phyloP scores from a whole-genome alignment of 1,139 yeast species.

The Suhomyces atakaporum region DNA sequence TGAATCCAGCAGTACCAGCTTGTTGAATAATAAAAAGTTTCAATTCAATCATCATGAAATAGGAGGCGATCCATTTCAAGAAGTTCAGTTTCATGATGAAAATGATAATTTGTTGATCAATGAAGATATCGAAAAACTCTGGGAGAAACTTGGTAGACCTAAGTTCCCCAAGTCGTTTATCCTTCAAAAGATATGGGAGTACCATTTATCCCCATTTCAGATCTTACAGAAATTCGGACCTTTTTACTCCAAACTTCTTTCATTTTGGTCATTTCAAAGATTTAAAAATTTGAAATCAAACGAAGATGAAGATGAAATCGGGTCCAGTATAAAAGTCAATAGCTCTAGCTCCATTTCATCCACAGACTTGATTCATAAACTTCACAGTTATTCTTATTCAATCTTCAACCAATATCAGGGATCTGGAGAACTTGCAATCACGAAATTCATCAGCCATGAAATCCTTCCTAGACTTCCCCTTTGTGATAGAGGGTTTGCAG shows the following conservation, averaged over 20 bases:
- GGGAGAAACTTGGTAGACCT: slow-evolving; percentile 43
- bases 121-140: slow-evolving; percentile 28
- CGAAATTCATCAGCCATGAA: slow-evolving; percentile 44
- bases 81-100: slow-evolving; percentile 15
- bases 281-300: slow-evolving; percentile 33
- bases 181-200: slow-evolving; percentile 39
- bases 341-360: slow-evolving; percentile 3
- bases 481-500: slow-evolving; percentile 43
- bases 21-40: slow-evolving; percentile 33
- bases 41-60: slow-evolving; percentile 38
- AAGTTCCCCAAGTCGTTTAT: slow-evolving; percentile 40
- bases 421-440: slow-evolving; percentile 49
- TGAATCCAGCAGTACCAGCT: slow-evolving; percentile 40
- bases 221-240: slow-evolving; percentile 43
- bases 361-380: slow-evolving; percentile 32
- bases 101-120: slow-evolving; percentile 18
- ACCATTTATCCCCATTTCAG: slow-evolving; percentile 45
- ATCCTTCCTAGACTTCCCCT: slow-evolving; percentile 43
- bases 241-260: slow-evolving; percentile 41
- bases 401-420: slow-evolving; percentile 49
- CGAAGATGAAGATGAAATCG: slow-evolving; percentile 7
- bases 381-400: slow-evolving; percentile 46
- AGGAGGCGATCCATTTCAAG: slow-evolving; percentile 24
- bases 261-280: slow-evolving; percentile 47
- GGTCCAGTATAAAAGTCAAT: neutral